phyloP scores from a whole-genome alignment of 345 rosid species.

The Citrus cavaleriei region DNA sequence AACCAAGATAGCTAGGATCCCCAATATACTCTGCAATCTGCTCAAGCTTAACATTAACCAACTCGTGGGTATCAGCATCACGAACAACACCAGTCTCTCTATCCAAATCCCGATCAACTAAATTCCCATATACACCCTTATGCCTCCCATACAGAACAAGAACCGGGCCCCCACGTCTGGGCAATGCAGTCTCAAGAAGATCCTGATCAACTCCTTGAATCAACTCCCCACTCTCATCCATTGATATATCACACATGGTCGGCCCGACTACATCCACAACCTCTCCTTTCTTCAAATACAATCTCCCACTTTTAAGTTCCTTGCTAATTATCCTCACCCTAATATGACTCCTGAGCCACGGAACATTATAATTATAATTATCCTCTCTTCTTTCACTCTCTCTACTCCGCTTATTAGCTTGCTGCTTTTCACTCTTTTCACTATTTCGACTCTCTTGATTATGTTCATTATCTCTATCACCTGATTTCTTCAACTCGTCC shows the following conservation, averaged over 20 bases:
- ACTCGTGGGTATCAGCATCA: constrained; percentile 56
- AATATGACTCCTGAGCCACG: constrained; percentile 77
- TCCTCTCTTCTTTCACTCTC: constrained; percentile 23
- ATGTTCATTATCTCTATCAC: constrained; percentile 1
- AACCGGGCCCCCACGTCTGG: constrained; percentile 64
- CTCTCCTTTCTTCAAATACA: constrained; percentile 75
- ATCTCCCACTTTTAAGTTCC: constrained; percentile 58
- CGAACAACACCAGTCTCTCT: constrained; percentile 60
- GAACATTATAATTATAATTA: constrained; percentile 7
- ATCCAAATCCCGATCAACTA: constrained; percentile 70
- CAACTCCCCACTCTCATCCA: constrained; percentile 75
- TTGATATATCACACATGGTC: constrained; percentile 51
- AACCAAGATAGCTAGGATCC: constrained; percentile 52
- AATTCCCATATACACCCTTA: constrained; percentile 66
- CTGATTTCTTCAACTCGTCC: neutral
- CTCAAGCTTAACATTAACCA: constrained; percentile 65
- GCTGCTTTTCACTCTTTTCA: constrained; percentile 23
- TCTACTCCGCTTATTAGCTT: constrained; percentile 16
- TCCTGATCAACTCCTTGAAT: constrained; percentile 76
- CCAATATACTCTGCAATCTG: constrained; percentile 84
- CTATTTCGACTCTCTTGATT: constrained; percentile 1
- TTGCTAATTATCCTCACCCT: constrained; percentile 72
- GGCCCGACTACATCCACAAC: constrained; percentile 89
- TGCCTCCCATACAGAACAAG: constrained; percentile 65
- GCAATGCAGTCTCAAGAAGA: constrained; percentile 83